Conservation (phyloP, 257 asterid species). For the Pogostemon cablin region DNA sequence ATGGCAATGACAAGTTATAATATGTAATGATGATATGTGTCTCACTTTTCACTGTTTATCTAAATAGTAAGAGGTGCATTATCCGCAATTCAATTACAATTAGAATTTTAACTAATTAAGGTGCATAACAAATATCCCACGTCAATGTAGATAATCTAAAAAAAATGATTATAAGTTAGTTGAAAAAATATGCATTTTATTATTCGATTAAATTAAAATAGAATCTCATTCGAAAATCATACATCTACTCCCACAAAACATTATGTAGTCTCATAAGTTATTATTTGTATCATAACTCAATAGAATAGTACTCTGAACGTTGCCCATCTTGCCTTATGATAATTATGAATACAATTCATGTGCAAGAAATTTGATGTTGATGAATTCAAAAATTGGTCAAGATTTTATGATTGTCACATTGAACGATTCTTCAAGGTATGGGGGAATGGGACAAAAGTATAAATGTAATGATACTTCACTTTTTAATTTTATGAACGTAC, state of each 20-base stretch:
- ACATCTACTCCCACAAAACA: too few relatives aligned
- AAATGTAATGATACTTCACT: neutral
- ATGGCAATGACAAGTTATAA: neutral
- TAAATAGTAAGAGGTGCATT: too few relatives aligned
- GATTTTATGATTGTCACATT: neutral
- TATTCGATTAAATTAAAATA: too few relatives aligned
- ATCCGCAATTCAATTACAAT: neutral
- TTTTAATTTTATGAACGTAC: neutral
- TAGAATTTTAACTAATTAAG: neutral
- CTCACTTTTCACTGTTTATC: too few relatives aligned
- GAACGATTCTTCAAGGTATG: neutral
- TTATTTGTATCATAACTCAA: too few relatives aligned
- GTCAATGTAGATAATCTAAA: too few relatives aligned
- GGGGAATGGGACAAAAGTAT: neutral
- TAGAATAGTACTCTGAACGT: too few relatives aligned
- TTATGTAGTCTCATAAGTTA: too few relatives aligned
- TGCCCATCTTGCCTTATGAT: neutral
- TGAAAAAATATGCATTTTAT: too few relatives aligned
- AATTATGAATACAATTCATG: neutral
- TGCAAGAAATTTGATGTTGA: neutral
- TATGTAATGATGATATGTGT: neutral
- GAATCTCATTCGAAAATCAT: too few relatives aligned
- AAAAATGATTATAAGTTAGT: too few relatives aligned
- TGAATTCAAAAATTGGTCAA: constrained; percentile 1
- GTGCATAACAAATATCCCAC: too few relatives aligned